Conservation (phyloP, 768 basidiomycete species). For the Austroboletus eburneus region DNA sequence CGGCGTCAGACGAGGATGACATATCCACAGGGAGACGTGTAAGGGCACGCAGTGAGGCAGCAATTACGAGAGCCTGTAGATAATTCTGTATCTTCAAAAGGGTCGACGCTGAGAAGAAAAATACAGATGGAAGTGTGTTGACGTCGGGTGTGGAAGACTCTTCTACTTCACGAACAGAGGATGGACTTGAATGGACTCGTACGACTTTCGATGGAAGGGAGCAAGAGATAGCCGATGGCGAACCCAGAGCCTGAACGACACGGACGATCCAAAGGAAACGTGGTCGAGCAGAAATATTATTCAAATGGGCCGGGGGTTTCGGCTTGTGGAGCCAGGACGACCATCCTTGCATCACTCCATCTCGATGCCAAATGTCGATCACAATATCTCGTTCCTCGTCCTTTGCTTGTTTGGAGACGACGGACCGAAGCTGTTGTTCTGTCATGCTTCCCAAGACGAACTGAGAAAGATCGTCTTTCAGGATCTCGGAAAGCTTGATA, state of each 20-base stretch:
- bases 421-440: conserved; percentile 50
- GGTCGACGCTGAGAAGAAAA: conserved; percentile 54
- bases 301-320: conserved; percentile 4
- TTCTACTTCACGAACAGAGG: not conserved
- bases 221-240: conserved; percentile 36
- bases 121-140: conserved; percentile 59
- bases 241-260: conserved; percentile 44
- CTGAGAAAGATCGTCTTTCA: conserved; percentile 67
- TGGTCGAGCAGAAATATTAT: conserved; percentile 11
- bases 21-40: conserved; percentile 37
- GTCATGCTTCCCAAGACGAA: conserved; percentile 64
- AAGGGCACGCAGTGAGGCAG: conserved; percentile 56
- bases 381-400: conserved; percentile 52
- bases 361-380: conserved; percentile 45
- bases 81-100: conserved; percentile 63
- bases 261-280: conserved; percentile 43
- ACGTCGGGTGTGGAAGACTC: not conserved
- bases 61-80: conserved; percentile 65
- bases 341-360: conserved; percentile 23
- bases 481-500: conserved; percentile 51
- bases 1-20: conserved; percentile 9
- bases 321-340: conserved; percentile 18
- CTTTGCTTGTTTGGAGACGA: conserved; percentile 52
- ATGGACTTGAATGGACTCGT: conserved; percentile 1
- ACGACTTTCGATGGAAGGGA: conserved; percentile 27